Evolutionary conservation across 257 asterid species (phyloP).

Genomic region (Fraxinus anomala): DNA sequence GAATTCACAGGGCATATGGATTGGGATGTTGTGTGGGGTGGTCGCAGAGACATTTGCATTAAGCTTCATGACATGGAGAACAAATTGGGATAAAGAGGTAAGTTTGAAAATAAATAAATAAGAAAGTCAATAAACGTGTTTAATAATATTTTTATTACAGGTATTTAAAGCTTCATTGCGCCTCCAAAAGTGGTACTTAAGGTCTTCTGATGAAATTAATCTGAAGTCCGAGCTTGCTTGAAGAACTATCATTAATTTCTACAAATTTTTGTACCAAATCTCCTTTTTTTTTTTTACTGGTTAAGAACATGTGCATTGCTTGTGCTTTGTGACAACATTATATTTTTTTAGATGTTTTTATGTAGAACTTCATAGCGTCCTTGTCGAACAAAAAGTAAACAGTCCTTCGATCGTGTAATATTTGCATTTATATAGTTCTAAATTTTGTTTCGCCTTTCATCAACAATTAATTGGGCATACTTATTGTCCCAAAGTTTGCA

Average conservation of each 20-base stretch:
- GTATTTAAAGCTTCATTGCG: constrained; percentile 49
- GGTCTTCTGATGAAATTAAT: constrained; percentile 48
- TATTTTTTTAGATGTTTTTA: too few species aligned
- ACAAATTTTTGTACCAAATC: not conserved
- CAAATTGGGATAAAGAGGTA: constrained; percentile 59
- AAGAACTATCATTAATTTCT: not conserved
- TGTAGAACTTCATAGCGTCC: too few species aligned
- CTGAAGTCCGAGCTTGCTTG: constrained; percentile 38
- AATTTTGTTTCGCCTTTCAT: too few species aligned
- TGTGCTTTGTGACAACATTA: too few species aligned
- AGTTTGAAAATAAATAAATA: not conserved
- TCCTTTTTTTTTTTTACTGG: not conserved
- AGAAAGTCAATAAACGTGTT: not conserved
- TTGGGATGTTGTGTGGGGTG: constrained; percentile 60
- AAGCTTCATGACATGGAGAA: constrained; percentile 56
- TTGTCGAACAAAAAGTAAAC: too few species aligned
- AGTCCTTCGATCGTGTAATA: too few species aligned
- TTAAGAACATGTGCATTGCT: too few species aligned
- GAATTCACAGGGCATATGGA: constrained; percentile 57
- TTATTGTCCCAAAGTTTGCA: too few species aligned
- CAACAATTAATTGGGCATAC: too few species aligned
- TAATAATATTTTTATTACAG: constrained; percentile 9
- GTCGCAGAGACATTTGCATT: constrained; percentile 47
- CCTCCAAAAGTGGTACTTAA: constrained; percentile 54
- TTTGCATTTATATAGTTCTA: too few species aligned